phyloP scores from a whole-genome alignment of 139 green algal genomes.

The Ettlia oleoabundans region DNA sequence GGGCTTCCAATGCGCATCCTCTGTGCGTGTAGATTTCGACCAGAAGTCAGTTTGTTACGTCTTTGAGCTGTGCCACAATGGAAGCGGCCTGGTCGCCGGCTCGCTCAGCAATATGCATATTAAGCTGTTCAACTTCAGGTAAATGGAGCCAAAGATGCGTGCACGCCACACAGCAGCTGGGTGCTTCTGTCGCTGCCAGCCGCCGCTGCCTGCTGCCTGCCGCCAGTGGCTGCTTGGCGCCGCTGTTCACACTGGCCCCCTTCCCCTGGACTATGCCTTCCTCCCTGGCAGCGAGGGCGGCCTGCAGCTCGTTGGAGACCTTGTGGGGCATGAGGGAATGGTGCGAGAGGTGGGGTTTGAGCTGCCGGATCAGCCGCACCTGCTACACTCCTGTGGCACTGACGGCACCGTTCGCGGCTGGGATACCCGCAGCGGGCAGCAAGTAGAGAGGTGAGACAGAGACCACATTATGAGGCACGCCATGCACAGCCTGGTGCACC shows the following conservation, averaged over 20 bases:
- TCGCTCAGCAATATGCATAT: slow-evolving; percentile 64
- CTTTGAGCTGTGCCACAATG: slow-evolving; percentile 50
- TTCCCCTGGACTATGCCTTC: neutral
- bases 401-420: slow-evolving; percentile 72
- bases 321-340: slow-evolving; percentile 49
- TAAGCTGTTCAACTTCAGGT: slow-evolving; percentile 60
- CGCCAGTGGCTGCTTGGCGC: neutral
- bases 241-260: too few relatives aligned
- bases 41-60: slow-evolving; percentile 70
- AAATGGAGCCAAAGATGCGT: neutral
- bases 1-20: slow-evolving; percentile 15
- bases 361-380: slow-evolving; percentile 37
- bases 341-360: slow-evolving; percentile 61
- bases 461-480: neutral
- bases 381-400: slow-evolving; percentile 60
- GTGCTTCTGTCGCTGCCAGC: neutral
- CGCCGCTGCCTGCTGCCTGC: neutral
- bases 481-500: too few relatives aligned
- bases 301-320: slow-evolving; percentile 57
- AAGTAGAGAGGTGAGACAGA: slow-evolving; percentile 18
- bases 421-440: slow-evolving; percentile 61
- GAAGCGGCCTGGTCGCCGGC: slow-evolving; percentile 43
- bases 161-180: neutral
- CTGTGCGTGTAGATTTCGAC: slow-evolving; percentile 53
- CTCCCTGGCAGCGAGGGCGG: neutral